phyloP scores from a whole-genome alignment of 2,329 filamentous ascomycete genomes.

The Raffaelea arxii region DNA sequence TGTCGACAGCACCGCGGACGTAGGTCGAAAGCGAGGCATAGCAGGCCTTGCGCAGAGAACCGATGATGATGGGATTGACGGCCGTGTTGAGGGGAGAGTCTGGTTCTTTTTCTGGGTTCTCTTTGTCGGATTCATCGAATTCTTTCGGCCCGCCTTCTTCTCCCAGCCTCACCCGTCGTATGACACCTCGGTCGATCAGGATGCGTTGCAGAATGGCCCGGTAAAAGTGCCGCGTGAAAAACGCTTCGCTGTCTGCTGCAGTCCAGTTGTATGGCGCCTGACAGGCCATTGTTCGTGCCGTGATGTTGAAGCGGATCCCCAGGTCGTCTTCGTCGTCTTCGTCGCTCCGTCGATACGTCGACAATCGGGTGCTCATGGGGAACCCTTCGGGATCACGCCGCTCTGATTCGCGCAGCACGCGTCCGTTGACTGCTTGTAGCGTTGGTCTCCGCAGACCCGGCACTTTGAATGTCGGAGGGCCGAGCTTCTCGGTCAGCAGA shows the following conservation, averaged over 20 bases:
- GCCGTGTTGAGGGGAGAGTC: conserved; percentile 42
- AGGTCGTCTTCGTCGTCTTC: conserved; percentile 13
- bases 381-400: conserved; percentile 85
- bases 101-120: background rate
- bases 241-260: conserved; percentile 65
- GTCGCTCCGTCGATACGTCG: conserved; percentile 31
- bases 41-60: conserved; percentile 69
- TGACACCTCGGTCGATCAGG: conserved; percentile 76
- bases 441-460: conserved; percentile 60
- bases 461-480: conserved; percentile 78
- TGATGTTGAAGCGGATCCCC: conserved; percentile 84
- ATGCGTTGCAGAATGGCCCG: conserved; percentile 83
- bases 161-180: conserved; percentile 51
- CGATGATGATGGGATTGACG: conserved; percentile 77
- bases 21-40: conserved; percentile 70
- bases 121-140: conserved; percentile 4
- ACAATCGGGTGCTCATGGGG: conserved; percentile 72
- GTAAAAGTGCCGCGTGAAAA: conserved; percentile 91
- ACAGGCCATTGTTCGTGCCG: conserved; percentile 94
- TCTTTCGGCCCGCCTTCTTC: conserved; percentile 29
- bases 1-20: conserved; percentile 68
- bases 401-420: conserved; percentile 57
- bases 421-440: conserved; percentile 56
- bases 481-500: conserved; percentile 79
- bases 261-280: conserved; percentile 95